Evolutionary conservation across 2,329 filamentous ascomycete genomes (phyloP).

Genomic region (Eutypa lata): DNA sequence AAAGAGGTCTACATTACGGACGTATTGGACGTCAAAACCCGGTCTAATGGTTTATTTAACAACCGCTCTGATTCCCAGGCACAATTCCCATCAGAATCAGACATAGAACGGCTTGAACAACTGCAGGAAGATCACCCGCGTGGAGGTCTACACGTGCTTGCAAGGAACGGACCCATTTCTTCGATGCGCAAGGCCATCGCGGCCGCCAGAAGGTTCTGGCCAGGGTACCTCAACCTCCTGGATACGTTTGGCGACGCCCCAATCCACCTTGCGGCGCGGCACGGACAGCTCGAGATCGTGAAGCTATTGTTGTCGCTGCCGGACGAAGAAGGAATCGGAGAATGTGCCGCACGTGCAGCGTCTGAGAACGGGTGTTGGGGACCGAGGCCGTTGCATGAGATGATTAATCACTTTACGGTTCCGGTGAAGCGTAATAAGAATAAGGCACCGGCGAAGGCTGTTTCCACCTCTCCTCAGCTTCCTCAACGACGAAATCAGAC

Average conservation of each 20-base stretch:
- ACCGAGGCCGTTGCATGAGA: not conserved
- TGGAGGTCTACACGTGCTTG: not conserved
- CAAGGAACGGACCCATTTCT: not conserved
- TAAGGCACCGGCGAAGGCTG: too few relatives aligned
- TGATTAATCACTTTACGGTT: not conserved
- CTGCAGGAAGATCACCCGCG: not conserved
- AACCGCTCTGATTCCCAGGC: not conserved
- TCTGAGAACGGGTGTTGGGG: not conserved
- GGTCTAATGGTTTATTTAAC: not conserved
- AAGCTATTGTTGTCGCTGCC: not conserved
- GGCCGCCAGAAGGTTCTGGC: not conserved
- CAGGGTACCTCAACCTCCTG: not conserved
- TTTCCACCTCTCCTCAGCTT: too few relatives aligned
- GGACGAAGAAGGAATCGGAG: not conserved
- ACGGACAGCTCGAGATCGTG: not conserved
- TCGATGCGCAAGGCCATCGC: not conserved
- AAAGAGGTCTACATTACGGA: not conserved
- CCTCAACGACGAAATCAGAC: too few relatives aligned
- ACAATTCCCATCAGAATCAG: not conserved
- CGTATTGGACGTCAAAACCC: not conserved
- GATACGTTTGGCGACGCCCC: not conserved
- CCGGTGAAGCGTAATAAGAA: too few relatives aligned
- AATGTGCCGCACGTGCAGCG: not conserved
- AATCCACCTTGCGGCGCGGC: not conserved
- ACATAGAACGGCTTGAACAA: not conserved